phyloP scores from a whole-genome alignment of 768 basidiomycete genomes.

The Pleurotus pulmonarius region DNA sequence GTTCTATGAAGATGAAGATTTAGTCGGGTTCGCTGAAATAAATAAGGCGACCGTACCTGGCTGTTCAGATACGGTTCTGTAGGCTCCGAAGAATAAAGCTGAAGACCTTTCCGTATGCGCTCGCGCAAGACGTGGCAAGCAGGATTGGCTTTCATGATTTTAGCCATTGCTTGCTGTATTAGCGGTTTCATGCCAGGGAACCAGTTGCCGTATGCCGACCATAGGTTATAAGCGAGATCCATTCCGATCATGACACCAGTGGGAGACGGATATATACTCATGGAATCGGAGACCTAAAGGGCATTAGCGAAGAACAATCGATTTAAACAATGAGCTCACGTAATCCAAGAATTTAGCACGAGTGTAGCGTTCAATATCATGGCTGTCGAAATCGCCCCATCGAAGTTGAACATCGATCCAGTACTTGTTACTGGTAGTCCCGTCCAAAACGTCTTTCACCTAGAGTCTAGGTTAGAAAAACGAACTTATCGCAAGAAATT shows the following conservation, averaged over 20 bases:
- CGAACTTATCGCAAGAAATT: not conserved
- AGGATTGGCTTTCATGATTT: constrained; percentile 99
- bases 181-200: constrained; percentile 99
- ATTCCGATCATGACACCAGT: constrained; percentile 99
- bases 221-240: constrained; percentile 97
- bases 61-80: constrained; percentile 99
- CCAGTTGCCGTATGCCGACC: constrained; percentile 99
- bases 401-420: constrained; percentile 96
- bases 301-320: constrained; percentile 2
- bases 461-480: constrained; percentile 21
- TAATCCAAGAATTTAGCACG: constrained; percentile 99
- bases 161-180: constrained; percentile 98
- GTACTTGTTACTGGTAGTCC: constrained; percentile 98
- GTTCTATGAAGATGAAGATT: constrained; percentile 38
- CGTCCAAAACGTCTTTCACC: constrained; percentile 94
- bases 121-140: constrained; percentile 96
- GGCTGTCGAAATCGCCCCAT: constrained; percentile 99
- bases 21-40: too few relatives aligned
- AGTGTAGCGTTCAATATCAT: constrained; percentile 98
- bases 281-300: constrained; percentile 82
- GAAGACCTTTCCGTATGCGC: constrained; percentile 97
- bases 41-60: constrained; percentile 42
- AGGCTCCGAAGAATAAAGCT: constrained; percentile 97
- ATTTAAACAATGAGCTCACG: constrained; percentile 35
- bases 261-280: constrained; percentile 99